Evolutionary conservation across 495 filamentous ascomycete genomes (phyloP).

Genomic region (Daldinia decipiens): DNA sequence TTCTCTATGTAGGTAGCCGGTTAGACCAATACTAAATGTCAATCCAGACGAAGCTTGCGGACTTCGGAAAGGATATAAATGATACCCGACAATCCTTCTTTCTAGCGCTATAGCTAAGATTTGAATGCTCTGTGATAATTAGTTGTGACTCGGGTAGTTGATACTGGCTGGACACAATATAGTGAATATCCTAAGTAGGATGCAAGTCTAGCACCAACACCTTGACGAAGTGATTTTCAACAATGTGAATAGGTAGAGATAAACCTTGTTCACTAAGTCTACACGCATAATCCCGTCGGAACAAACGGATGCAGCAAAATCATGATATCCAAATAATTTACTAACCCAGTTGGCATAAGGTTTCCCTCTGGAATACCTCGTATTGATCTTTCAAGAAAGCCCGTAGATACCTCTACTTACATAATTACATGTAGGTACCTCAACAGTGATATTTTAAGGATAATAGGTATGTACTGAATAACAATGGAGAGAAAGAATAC

Average conservation of each 20-base stretch:
- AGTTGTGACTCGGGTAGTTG: background rate
- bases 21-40: slow-evolving; percentile 34
- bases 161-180: background rate
- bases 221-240: background rate
- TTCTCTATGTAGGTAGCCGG: slow-evolving; percentile 31
- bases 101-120: background rate
- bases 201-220: background rate
- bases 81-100: slow-evolving; percentile 43
- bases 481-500: no score
- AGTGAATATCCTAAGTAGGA: no score
- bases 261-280: background rate
- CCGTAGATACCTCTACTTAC: background rate
- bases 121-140: background rate
- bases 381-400: background rate
- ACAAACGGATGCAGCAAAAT: background rate
- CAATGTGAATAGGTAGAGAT: background rate
- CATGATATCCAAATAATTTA: background rate
- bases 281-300: background rate
- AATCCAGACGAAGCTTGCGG: slow-evolving; percentile 24
- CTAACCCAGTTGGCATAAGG: background rate
- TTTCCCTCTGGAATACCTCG: background rate
- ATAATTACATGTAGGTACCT: no score
- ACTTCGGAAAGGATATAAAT: slow-evolving; percentile 43
- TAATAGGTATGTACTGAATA: no score
- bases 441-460: no score